Evolutionary conservation across 2,329 filamentous ascomycete species (phyloP).

Genomic region (Lojkania enalia): DNA sequence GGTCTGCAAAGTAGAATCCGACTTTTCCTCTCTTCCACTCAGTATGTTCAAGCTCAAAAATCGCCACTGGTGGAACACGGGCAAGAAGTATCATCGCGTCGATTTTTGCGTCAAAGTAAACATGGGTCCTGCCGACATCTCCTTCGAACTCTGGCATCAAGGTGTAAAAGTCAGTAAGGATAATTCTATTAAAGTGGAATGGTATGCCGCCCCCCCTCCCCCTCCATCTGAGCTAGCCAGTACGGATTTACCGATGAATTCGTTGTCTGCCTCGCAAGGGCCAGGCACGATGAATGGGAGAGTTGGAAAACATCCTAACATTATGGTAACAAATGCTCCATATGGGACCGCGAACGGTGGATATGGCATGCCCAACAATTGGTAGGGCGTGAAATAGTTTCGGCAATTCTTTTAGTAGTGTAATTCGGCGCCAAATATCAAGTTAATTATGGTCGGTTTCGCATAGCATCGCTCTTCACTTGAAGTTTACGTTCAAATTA

Average conservation of each 20-base stretch:
- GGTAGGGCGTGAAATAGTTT: too few relatives aligned
- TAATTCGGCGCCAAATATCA: too few relatives aligned
- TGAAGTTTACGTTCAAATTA: too few relatives aligned
- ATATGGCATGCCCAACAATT: too few relatives aligned
- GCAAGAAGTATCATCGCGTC: conserved; percentile 23
- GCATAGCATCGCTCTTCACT: too few relatives aligned
- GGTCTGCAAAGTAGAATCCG: conserved; percentile 24
- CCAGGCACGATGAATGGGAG: too few relatives aligned
- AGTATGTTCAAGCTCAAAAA: conserved; percentile 26
- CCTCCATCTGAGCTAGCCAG: neutral
- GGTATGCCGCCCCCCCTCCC: conserved; percentile 19
- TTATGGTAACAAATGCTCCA: too few relatives aligned
- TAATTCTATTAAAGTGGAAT: conserved; percentile 26
- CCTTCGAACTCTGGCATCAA: conserved; percentile 27
- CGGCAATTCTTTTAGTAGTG: too few relatives aligned
- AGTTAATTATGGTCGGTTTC: too few relatives aligned
- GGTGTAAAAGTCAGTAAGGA: conserved; percentile 25
- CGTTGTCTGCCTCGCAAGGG: neutral
- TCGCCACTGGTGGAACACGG: conserved; percentile 26
- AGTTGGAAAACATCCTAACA: too few relatives aligned
- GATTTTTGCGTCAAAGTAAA: conserved; percentile 24
- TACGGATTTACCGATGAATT: neutral
- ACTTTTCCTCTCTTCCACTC: conserved; percentile 19
- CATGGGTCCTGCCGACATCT: conserved; percentile 23
- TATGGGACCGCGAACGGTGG: too few relatives aligned